Conservation (phyloP, 1,139 yeast species). For the Geotrichum aggregatum region DNA sequence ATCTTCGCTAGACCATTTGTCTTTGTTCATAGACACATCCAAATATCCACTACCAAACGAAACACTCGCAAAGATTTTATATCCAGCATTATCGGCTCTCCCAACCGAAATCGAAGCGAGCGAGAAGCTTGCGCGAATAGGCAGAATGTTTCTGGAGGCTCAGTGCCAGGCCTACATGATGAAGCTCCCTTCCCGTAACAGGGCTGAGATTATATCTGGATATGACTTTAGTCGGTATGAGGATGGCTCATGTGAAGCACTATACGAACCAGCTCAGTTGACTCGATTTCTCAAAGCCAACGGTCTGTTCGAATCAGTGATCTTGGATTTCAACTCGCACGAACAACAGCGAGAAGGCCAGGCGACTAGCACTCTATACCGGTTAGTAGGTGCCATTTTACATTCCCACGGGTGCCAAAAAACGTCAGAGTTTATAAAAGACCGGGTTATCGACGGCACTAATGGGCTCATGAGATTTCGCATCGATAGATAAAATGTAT, state of each 20-base stretch:
- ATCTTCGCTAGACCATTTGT: background rate
- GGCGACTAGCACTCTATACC: constrained; percentile 4
- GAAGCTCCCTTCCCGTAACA: constrained; percentile 11
- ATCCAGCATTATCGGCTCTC: constrained; percentile 3
- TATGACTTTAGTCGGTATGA: constrained; percentile 12
- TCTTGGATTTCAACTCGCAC: constrained; percentile 1
- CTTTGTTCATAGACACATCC: background rate
- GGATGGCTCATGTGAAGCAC: background rate
- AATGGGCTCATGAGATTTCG: constrained; percentile 13
- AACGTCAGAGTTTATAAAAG: constrained; percentile 6
- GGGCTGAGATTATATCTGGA: background rate
- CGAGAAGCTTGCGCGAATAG: constrained; percentile 3
- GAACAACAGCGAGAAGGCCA: constrained; percentile 5
- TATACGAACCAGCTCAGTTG: constrained; percentile 4
- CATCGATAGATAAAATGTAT: constrained; percentile 6
- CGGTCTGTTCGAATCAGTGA: constrained; percentile 3
- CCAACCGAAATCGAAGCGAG: constrained; percentile 7
- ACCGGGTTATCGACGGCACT: constrained; percentile 13
- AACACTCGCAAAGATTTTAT: constrained; percentile 4
- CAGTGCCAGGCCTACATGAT: constrained; percentile 15
- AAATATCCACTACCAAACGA: background rate
- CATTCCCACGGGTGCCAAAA: background rate
- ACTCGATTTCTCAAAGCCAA: background rate
- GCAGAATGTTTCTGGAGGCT: constrained; percentile 7
- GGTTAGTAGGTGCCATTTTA: constrained; percentile 5